A percentile compares a stretch with the other conserved stretches of the same genome.
These are phyloP conservation scores for Acidiella bohemica DNA, from an alignment of 495 filamentous ascomycete species.

Conservation along the genomic window DNA sequence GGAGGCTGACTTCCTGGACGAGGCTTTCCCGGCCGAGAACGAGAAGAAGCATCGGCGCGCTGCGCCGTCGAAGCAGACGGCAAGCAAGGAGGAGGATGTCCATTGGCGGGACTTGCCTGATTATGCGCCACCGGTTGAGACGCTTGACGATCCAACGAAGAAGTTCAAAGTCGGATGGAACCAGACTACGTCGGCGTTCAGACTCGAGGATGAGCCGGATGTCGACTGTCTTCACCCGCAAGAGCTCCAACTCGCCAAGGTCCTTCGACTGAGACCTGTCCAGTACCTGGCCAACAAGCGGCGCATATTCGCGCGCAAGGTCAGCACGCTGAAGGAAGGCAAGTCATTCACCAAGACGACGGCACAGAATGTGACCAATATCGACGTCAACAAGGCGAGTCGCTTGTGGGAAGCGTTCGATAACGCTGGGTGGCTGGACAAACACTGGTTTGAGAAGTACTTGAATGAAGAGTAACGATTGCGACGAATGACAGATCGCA, in stretches of 20 bases:
- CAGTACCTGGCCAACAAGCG: conserved; percentile 93
- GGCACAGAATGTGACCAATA: conserved; percentile 91
- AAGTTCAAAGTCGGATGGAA: conserved; percentile 64
- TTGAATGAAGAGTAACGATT: background rate
- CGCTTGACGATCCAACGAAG: conserved; percentile 41
- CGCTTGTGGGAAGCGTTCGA: conserved; percentile 90
- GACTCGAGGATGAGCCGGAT: conserved; percentile 69
- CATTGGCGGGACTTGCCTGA: conserved; percentile 66
- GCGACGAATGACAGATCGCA: no score
- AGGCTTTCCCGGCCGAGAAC: background rate
- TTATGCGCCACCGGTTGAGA: conserved; percentile 63
- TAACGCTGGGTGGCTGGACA: conserved; percentile 74
- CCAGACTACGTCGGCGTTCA: conserved; percentile 63
- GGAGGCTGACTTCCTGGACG: background rate
- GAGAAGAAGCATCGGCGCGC: conserved; percentile 16
- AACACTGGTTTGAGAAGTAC: conserved; percentile 43
- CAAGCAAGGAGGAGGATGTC: conserved; percentile 62
- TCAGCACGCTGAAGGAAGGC: conserved; percentile 50
- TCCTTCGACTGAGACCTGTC: conserved; percentile 72
- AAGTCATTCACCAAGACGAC: conserved; percentile 98
- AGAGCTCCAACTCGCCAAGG: conserved; percentile 65
- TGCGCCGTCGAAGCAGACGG: conserved; percentile 23
- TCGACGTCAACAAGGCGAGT: conserved; percentile 97
- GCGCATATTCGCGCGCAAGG: conserved; percentile 70
- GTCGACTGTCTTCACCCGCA: conserved; percentile 61